Conservation (phyloP, 1,139 yeast genomes). For the Candida gigantensis region DNA sequence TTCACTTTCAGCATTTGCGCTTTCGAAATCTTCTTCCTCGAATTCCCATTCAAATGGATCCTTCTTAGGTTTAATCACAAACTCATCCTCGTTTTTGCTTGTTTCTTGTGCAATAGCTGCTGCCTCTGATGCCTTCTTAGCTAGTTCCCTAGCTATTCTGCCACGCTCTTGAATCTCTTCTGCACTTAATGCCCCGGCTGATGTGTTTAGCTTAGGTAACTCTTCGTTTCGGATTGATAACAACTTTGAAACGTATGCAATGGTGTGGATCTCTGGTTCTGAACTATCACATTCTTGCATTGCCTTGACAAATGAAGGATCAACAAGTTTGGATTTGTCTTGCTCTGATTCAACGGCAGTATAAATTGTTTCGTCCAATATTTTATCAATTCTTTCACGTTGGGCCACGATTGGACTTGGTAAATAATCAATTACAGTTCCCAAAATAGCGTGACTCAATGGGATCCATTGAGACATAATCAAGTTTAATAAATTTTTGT, state of each 20-base stretch:
- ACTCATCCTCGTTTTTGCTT: slow-evolving; percentile 27
- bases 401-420: slow-evolving; percentile 87
- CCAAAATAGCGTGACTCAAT: slow-evolving; percentile 77
- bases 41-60: slow-evolving; percentile 51
- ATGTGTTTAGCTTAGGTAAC: slow-evolving; percentile 56
- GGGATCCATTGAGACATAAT: slow-evolving; percentile 96
- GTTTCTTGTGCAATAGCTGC: slow-evolving; percentile 34
- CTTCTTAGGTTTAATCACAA: slow-evolving; percentile 30
- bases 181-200: slow-evolving; percentile 35
- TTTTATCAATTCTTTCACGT: slow-evolving; percentile 62
- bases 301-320: slow-evolving; percentile 49
- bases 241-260: slow-evolving; percentile 90
- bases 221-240: slow-evolving; percentile 81
- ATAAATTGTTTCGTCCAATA: slow-evolving; percentile 52
- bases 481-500: slow-evolving; percentile 59
- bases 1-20: slow-evolving; percentile 41
- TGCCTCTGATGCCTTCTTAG: slow-evolving; percentile 67
- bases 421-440: slow-evolving; percentile 80
- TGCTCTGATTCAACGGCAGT: slow-evolving; percentile 44
- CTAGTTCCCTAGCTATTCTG: slow-evolving; percentile 67
- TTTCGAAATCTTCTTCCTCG: slow-evolving; percentile 39
- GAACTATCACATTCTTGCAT: slow-evolving; percentile 63
- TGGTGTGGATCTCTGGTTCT: slow-evolving; percentile 54
- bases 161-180: slow-evolving; percentile 71
- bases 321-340: slow-evolving; percentile 35